These are phyloP conservation scores for Flaveria bidentis DNA, from an alignment of 129 eudicot species.

Conservation along the genomic window DNA sequence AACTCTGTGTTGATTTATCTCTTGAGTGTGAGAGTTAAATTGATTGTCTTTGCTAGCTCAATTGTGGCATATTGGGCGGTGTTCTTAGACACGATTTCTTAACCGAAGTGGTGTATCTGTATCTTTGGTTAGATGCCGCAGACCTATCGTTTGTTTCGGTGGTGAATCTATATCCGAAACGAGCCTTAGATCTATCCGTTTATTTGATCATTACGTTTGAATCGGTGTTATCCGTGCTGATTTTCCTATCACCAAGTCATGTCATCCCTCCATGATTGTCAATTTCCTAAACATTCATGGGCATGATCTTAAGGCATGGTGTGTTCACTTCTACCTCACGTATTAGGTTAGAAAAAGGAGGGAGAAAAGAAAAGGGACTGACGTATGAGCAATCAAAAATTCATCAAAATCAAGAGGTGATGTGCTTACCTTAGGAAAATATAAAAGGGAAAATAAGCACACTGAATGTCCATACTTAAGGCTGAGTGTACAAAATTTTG, in stretches of 20 bases:
- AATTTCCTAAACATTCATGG: neutral
- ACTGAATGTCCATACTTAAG: neutral
- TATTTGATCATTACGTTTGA: no score
- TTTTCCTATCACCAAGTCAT: neutral
- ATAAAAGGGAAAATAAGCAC: neutral
- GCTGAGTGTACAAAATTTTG: conserved; percentile 4
- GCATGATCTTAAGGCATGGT: neutral
- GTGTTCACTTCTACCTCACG: neutral
- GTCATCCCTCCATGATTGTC: neutral
- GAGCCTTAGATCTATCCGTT: no score
- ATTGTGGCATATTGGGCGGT: no score
- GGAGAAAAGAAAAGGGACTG: neutral
- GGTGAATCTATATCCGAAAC: no score
- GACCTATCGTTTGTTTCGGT: no score
- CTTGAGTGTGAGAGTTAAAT: no score
- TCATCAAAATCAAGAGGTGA: neutral
- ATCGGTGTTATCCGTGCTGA: no score
- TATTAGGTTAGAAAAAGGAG: neutral
- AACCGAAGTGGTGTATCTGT: no score
- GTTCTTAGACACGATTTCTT: no score
- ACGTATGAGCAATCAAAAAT: neutral
- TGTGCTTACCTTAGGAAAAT: neutral
- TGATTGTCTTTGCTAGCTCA: no score
- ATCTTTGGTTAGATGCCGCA: no score
- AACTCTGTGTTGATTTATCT: no score